Evolutionary conservation across 2,329 filamentous ascomycete species (phyloP), one percentile per base, ranked within the genome.

Genomic region (Rhynchosporium agropyri): DNA sequence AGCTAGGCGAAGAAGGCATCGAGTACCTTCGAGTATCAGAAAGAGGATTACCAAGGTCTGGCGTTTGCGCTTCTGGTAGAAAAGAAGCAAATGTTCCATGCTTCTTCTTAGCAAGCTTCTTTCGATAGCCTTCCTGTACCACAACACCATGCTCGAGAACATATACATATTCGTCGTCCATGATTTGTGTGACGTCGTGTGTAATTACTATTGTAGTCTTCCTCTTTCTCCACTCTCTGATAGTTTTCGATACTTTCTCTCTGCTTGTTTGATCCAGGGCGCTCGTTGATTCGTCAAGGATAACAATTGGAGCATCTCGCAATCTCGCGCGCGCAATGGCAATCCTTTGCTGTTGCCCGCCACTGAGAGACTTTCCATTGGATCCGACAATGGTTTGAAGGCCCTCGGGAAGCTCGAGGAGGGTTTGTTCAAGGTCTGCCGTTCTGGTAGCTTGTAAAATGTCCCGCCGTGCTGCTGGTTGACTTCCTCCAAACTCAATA

Each of bases 121-220:
- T 78, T 29, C 84, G 82, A 64, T 84, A 83, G 0, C 92, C 94
- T 68, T 89, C 80, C 69, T 92, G 85, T 0, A 89, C 82, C 0
- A 97, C 79, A 0, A 73, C 74, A 0, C 90, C 89, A 10, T 86
- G 77, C 38, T 94, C 88, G 73, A 98, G 78, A 10, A 97, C 83
- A 68, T 93, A 96, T 0, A 96, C 83, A 65, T 89, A 93, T 66
- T 98, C 92, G 0, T 86, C 75, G 0, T 85, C 77, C 4, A 78
- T 74, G 9, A 98, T 94, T 68, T 94, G 89, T 0, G 85, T 83
- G 38, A 95, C 83, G 67, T 98, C 92, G 71, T 98, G 94, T 0
- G 95, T 97, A 70, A 98, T 94, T 68, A 98, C 86, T 58, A 98
- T 90, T 0, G 94, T 98, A 0, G 93, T 97, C 74, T 91, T 95